Evolutionary conservation across 2,329 filamentous ascomycete genomes (phyloP).

Genomic region (Scedosporium boydii): DNA sequence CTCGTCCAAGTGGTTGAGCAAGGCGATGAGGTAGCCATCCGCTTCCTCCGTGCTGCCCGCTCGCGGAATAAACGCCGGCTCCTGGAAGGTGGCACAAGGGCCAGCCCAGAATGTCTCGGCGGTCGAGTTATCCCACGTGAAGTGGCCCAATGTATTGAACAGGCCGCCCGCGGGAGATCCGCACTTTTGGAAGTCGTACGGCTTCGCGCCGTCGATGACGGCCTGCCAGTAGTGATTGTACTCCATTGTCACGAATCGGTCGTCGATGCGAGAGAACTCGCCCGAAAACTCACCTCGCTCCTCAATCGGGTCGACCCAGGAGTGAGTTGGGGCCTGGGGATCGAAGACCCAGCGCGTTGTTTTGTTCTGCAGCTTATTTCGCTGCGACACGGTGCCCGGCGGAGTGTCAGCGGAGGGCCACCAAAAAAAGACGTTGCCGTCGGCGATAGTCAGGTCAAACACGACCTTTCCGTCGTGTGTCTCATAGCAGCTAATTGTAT

Average conservation of each 20-base stretch:
- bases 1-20: constrained; percentile 34
- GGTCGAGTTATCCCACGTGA: constrained; percentile 17
- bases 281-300: constrained; percentile 1
- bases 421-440: constrained; percentile 36
- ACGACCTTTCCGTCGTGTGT: constrained; percentile 33
- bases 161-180: constrained; percentile 8
- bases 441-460: constrained; percentile 31
- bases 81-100: constrained; percentile 24
- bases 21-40: constrained; percentile 40
- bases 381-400: constrained; percentile 5
- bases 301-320: constrained; percentile 22
- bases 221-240: constrained; percentile 5
- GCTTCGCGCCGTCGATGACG: constrained; percentile 2
- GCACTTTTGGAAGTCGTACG: constrained; percentile 3
- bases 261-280: constrained; percentile 4
- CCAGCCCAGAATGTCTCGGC: constrained; percentile 23
- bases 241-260: background rate
- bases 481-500: constrained; percentile 38
- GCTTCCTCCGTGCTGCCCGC: constrained; percentile 28
- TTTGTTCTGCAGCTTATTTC: background rate
- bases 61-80: constrained; percentile 31
- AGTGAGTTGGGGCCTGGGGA: constrained; percentile 19
- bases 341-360: constrained; percentile 8
- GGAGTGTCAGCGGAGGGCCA: constrained; percentile 26
- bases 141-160: constrained; percentile 25